Percentiles rank a stretch among this genome's conserved stretches.
These are phyloP conservation scores for Claviceps fusiformis DNA, from an alignment of 2,329 filamentous ascomycete species.

Conservation along the genomic window DNA sequence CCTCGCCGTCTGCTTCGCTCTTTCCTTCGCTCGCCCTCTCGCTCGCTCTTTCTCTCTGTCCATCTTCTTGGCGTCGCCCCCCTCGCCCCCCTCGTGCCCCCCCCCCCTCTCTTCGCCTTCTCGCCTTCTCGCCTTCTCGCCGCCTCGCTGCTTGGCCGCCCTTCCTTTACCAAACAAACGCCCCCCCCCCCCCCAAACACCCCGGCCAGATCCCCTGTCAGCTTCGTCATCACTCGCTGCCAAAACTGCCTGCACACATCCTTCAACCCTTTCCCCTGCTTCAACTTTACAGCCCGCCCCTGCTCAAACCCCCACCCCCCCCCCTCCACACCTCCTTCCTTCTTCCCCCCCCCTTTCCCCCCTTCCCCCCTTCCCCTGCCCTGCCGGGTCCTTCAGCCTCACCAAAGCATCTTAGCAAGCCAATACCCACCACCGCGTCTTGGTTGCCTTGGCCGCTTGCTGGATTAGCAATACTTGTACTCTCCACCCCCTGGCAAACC, in stretches of 20 bases:
- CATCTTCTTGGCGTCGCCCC: background rate
- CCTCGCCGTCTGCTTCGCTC: no score
- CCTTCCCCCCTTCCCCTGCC: background rate
- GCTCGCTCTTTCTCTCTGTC: no score
- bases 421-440: background rate
- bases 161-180: background rate
- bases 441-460: slow-evolving; percentile 1
- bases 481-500: slow-evolving; percentile 5
- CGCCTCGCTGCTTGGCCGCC: background rate
- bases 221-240: background rate
- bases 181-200: background rate
- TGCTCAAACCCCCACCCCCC: no score
- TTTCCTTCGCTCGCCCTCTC: no score
- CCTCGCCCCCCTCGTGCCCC: background rate
- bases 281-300: background rate
- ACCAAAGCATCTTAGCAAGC: slow-evolving; percentile 1
- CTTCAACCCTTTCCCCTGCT: background rate
- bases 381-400: slow-evolving; percentile 7
- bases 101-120: background rate
- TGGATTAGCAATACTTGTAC: slow-evolving; percentile 5
- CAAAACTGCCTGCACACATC: background rate
- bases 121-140: background rate
- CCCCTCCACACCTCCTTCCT: no score
- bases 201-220: background rate
- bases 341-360: background rate